These are phyloP conservation scores for Didymellaceae sp. DNA, from an alignment of 2,329 filamentous ascomycete species.

Conservation along the genomic window DNA sequence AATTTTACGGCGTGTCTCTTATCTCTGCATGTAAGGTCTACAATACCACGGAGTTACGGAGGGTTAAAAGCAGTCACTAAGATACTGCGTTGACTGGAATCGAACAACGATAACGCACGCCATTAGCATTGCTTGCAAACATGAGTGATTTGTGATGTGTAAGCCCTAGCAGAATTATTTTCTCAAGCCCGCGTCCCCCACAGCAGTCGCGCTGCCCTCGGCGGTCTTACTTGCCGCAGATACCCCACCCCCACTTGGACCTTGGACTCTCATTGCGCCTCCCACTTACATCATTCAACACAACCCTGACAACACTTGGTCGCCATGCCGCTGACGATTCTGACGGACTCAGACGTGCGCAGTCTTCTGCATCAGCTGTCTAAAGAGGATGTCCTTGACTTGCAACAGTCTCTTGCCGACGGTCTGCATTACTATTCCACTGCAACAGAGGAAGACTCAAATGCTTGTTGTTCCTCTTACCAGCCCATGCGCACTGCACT, in stretches of 20 bases:
- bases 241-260: constrained; percentile 6
- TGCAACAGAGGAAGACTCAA: constrained; percentile 61
- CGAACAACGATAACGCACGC: constrained; percentile 43
- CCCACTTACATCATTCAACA: constrained; percentile 11
- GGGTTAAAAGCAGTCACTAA: constrained; percentile 45
- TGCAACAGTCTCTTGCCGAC: constrained; percentile 65
- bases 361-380: constrained; percentile 62
- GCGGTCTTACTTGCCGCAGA: constrained; percentile 1
- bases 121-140: constrained; percentile 31
- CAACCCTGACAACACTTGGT: not conserved
- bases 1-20: constrained; percentile 49
- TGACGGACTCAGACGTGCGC: constrained; percentile 63
- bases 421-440: constrained; percentile 71
- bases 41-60: constrained; percentile 50
- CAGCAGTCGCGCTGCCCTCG: not conserved
- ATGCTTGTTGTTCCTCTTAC: constrained; percentile 64
- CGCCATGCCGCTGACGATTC: constrained; percentile 65
- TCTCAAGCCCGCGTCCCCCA: not conserved
- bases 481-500: constrained; percentile 68
- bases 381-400: constrained; percentile 62
- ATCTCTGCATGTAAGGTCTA: constrained; percentile 49
- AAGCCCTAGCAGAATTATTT: constrained; percentile 10
- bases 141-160: constrained; percentile 29
- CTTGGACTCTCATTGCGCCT: constrained; percentile 5
- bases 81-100: constrained; percentile 46